Conservation (phyloP, 73 alveolate genomes). For the Tetrahymena thermophila region DNA sequence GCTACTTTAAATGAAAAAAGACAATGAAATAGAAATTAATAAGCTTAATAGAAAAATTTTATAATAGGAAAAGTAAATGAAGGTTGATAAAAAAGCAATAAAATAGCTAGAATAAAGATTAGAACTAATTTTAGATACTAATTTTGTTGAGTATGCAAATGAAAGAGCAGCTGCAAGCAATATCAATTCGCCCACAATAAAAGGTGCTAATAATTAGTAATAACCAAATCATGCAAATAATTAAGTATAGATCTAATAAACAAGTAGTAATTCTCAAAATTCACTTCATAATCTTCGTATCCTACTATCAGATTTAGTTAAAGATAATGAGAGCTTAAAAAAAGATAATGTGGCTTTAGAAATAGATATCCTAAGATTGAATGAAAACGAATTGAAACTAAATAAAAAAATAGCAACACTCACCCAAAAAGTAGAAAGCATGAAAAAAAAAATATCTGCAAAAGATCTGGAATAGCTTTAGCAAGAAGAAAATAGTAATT, state of each 20-base stretch:
- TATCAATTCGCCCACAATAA: neutral
- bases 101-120: neutral
- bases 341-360: neutral
- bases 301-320: neutral
- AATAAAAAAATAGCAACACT: neutral
- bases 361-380: neutral
- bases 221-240: neutral
- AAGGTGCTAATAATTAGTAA: neutral
- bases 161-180: neutral
- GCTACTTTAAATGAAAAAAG: neutral
- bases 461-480: neutral
- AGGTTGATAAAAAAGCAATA: neutral
- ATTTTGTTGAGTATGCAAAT: neutral
- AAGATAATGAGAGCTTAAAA: neutral
- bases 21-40: neutral
- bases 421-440: neutral
- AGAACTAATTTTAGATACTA: neutral
- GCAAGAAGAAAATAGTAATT: neutral
- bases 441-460: neutral
- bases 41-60: neutral
- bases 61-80: neutral
- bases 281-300: neutral
- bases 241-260: neutral
- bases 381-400: neutral
- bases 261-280: neutral